Conservation (phyloP, 2,329 filamentous ascomycete genomes). For the Zymoseptoria passerinii region DNA sequence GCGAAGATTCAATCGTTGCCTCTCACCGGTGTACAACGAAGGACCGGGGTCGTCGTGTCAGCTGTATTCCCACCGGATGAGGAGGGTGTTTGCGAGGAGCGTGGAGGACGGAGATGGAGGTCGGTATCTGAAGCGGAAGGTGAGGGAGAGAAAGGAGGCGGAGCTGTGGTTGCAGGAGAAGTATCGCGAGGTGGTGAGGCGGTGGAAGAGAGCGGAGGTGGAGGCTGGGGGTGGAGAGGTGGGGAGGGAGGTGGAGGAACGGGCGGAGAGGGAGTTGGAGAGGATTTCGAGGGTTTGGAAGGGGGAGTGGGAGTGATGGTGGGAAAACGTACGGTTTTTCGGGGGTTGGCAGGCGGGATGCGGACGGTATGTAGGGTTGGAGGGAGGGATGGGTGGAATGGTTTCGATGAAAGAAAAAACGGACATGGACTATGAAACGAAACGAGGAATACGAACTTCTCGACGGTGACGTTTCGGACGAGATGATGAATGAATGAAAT, state of each 20-base stretch:
- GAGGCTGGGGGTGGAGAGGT: conserved; percentile 32
- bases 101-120: conserved; percentile 57
- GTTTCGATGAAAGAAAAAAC: too few relatives aligned
- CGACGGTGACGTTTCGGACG: not conserved
- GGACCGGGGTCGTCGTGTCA: conserved; percentile 55
- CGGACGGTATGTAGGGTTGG: too few relatives aligned
- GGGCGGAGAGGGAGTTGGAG: conserved; percentile 45
- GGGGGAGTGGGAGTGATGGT: conserved; percentile 42
- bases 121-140: conserved; percentile 53
- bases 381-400: too few relatives aligned
- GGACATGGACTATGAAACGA: not conserved
- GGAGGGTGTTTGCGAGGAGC: conserved; percentile 60
- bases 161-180: conserved; percentile 53
- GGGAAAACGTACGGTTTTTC: not conserved
- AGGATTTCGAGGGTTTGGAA: conserved; percentile 45
- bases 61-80: conserved; percentile 73
- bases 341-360: too few relatives aligned
- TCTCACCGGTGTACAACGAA: conserved; percentile 47
- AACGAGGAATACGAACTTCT: not conserved
- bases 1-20: conserved; percentile 55
- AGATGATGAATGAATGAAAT: not conserved
- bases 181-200: conserved; percentile 31
- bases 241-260: conserved; percentile 49
- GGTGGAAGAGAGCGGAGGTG: conserved; percentile 33
- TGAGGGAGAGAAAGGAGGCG: conserved; percentile 49